Percentiles rank a stretch among this genome's conserved stretches.
These are phyloP conservation scores for Paraphoma sp. DNA, from an alignment of 2,329 filamentous ascomycete species.

Conservation along the genomic window DNA sequence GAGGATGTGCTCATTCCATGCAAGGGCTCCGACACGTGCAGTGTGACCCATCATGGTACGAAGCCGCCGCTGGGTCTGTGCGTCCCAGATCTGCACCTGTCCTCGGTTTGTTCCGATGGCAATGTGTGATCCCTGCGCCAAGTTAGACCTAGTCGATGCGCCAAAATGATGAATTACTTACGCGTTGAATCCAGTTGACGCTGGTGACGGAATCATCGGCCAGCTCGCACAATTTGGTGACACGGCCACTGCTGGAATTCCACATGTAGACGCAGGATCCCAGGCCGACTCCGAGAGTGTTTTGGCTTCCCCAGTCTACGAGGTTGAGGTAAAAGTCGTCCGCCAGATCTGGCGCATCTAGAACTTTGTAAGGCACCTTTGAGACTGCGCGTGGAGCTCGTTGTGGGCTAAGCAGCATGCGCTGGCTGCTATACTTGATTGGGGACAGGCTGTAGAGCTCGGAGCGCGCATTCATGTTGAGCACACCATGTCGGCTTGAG, in stretches of 20 bases:
- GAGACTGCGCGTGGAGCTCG: constrained; percentile 89
- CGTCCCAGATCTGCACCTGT: constrained; percentile 97
- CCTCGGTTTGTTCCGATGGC: constrained; percentile 95
- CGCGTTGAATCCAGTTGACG: constrained; percentile 96
- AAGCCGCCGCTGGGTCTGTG: constrained; percentile 80
- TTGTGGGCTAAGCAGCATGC: constrained; percentile 88
- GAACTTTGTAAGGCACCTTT: constrained; percentile 96
- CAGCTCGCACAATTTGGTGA: constrained; percentile 92
- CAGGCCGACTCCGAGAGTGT: constrained; percentile 90
- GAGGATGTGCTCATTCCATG: constrained; percentile 98
- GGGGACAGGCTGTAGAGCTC: constrained; percentile 97
- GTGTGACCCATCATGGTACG: constrained; percentile 98
- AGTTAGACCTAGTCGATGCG: constrained; percentile 9
- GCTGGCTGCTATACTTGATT: constrained; percentile 89
- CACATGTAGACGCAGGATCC: constrained; percentile 97
- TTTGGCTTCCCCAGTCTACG: constrained; percentile 96
- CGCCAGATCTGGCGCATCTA: constrained; percentile 93
- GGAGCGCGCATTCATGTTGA: constrained; percentile 86
- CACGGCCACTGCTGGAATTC: constrained; percentile 89
- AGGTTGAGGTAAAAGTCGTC: constrained; percentile 98
- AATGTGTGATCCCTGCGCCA: constrained; percentile 78
- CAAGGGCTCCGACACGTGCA: constrained; percentile 87
- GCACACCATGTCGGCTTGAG: constrained; percentile 77
- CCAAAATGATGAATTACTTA: constrained; percentile 38
- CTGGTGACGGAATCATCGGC: constrained; percentile 95